Evolutionary conservation across 2,329 filamentous ascomycete species (phyloP), one percentile per base, ranked within the genome.

Genomic region (Ceratocystis ficicola): DNA sequence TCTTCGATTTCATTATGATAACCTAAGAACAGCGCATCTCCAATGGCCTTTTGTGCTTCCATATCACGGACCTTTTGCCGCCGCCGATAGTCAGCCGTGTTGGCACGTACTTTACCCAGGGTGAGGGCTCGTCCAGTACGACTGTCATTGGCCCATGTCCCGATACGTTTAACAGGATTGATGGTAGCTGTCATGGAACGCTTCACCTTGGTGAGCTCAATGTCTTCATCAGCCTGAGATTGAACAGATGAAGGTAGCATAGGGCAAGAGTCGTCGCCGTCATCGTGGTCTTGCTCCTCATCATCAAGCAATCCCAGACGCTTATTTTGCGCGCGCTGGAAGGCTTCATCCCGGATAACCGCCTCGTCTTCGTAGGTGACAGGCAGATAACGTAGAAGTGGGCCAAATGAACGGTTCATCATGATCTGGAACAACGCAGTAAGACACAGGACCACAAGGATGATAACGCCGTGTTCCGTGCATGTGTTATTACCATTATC

Each of bases 361-460:
- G 94, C 94, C 72, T 96, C 93, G 69, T 97, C 94, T 74, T 99
- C 94, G 65, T 97, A 85, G 0, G 93, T 97, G 69, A 97, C 95
- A 0, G 94, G 94, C 2, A 99, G 78, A 72, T 96, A 96, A 48
- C 88, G 84, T 73, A 95, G 86, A 8, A 99, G 80, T 2, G 94
- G 93, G 0, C 84, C 83, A 70, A 99, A 97, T 0, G 91, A 88
- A 65, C 80, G 78, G 74, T 96, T 96, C 63, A 97, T 80, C 1
- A 95, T 77, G 50, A 87, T 75, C 73, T 99, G 94, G 71, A 88
- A 99, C 3, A 90, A 71, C 1, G 82, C 75, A 0, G 94, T 99
- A 12, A 93, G 77, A 59, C 85, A 72, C 1, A 88, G 72, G 1
- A 86, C 81, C 2, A 95, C 78, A 66, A 96, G 85, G 90, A 97